These are phyloP conservation scores for Carallia pectinifolia DNA, from an alignment of 345 rosid genomes.

Conservation along the genomic window DNA sequence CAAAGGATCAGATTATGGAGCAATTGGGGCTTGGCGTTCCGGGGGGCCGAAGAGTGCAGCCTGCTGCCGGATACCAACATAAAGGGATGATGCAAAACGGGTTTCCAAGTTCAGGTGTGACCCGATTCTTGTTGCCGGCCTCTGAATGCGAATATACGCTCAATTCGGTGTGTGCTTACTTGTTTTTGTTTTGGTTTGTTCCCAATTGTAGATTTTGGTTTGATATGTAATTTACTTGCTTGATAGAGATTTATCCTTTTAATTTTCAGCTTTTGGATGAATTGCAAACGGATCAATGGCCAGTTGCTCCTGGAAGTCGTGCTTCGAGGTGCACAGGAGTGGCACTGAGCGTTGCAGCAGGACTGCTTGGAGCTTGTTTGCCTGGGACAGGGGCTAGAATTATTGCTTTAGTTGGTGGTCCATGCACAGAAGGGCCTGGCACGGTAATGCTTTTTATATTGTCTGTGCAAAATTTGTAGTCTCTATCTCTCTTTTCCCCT, in stretches of 20 bases:
- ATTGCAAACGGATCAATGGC: constrained; percentile 89
- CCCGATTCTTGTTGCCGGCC: constrained; percentile 74
- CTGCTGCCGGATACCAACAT: constrained; percentile 44
- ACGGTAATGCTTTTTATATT: constrained; percentile 53
- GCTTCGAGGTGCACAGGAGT: constrained; percentile 80
- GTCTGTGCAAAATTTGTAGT: not conserved
- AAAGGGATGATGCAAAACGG: constrained; percentile 45
- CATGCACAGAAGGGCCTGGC: constrained; percentile 99
- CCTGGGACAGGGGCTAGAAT: constrained; percentile 93
- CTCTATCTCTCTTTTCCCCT: not conserved
- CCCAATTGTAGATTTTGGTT: not conserved
- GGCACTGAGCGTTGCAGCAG: constrained; percentile 77
- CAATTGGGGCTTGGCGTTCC: constrained; percentile 66
- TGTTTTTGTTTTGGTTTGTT: not conserved
- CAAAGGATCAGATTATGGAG: constrained; percentile 78
- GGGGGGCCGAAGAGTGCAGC: constrained; percentile 43
- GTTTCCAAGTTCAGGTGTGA: constrained; percentile 41
- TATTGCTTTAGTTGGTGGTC: constrained; percentile 95
- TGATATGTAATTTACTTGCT: not conserved
- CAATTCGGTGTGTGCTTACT: constrained; percentile 45
- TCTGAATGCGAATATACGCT: constrained; percentile 79
- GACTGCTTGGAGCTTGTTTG: constrained; percentile 84
- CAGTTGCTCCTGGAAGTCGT: constrained; percentile 58
- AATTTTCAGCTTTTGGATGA: constrained; percentile 74
- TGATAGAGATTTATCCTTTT: constrained; percentile 11